A percentile compares a stretch with the other conserved stretches of the same genome.
Evolutionary conservation across 345 rosid species (phyloP).

Genomic region (Jatropha curcas): DNA sequence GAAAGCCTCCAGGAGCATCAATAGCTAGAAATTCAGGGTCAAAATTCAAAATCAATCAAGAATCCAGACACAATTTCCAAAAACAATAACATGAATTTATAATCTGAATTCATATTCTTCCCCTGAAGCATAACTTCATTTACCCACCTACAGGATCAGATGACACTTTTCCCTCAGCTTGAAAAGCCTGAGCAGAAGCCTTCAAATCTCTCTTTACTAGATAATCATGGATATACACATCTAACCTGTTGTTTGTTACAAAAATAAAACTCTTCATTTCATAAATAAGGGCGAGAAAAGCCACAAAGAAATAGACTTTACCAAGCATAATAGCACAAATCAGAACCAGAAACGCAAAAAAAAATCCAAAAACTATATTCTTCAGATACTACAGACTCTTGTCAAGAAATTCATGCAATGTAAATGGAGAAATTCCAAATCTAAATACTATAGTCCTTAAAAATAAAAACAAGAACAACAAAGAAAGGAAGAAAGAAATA

Average conservation of each 20-base stretch:
- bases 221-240: constrained; percentile 97
- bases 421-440: constrained; percentile 16
- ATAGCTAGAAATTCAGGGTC: constrained; percentile 59
- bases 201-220: constrained; percentile 91
- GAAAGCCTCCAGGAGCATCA: constrained; percentile 98
- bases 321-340: constrained; percentile 1
- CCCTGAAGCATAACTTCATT: background rate
- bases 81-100: background rate
- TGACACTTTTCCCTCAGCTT: constrained; percentile 95
- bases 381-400: too few relatives aligned
- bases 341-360: background rate
- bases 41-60: constrained; percentile 16
- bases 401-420: constrained; percentile 12
- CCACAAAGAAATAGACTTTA: constrained; percentile 1
- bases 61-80: background rate
- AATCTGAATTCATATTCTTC: background rate
- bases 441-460: background rate
- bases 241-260: constrained; percentile 59
- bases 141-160: constrained; percentile 94
- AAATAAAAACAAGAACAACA: background rate
- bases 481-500: background rate
- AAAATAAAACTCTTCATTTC: constrained; percentile 1
- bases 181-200: constrained; percentile 98
- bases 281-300: background rate
- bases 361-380: background rate